phyloP scores from a whole-genome alignment of 306 rosid species.

The Inga oerstediana region DNA sequence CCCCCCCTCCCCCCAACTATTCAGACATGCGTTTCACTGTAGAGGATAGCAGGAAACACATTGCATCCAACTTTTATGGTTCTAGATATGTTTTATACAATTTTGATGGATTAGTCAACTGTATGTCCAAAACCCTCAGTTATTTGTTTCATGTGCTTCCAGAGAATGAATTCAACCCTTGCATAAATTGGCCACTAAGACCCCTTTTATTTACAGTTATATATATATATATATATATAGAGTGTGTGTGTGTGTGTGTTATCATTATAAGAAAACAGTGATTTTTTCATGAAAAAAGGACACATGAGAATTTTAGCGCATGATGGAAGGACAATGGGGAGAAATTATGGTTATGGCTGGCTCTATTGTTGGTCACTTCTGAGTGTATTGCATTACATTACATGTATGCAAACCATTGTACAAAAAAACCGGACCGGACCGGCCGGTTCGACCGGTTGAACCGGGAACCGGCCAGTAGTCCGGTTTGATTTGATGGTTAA shows the following conservation, averaged over 20 bases:
- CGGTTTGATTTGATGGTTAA: too few relatives aligned
- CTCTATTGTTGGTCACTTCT: neutral
- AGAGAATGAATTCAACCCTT: neutral
- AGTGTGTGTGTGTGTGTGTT: neutral
- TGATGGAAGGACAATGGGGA: too few relatives aligned
- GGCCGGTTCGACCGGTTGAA: too few relatives aligned
- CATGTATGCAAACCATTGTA: neutral
- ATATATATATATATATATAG: too few relatives aligned
- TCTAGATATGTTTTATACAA: neutral
- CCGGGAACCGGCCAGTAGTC: too few relatives aligned
- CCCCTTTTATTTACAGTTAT: neutral
- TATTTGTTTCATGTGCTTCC: neutral
- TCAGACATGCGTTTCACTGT: slow-evolving; percentile 3
- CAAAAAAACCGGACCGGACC: too few relatives aligned
- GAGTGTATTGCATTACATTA: neutral
- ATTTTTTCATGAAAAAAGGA: too few relatives aligned
- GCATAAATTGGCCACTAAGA: neutral
- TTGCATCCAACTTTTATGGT: neutral
- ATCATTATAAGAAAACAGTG: too few relatives aligned
- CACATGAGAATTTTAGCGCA: neutral
- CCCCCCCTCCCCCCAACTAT: neutral
- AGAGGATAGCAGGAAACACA: neutral
- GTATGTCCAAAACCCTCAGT: neutral
- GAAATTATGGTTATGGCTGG: neutral
- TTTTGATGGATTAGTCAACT: neutral